phyloP scores from a whole-genome alignment of 202 grass and related monocot genomes.

The Zoysia matrella region DNA sequence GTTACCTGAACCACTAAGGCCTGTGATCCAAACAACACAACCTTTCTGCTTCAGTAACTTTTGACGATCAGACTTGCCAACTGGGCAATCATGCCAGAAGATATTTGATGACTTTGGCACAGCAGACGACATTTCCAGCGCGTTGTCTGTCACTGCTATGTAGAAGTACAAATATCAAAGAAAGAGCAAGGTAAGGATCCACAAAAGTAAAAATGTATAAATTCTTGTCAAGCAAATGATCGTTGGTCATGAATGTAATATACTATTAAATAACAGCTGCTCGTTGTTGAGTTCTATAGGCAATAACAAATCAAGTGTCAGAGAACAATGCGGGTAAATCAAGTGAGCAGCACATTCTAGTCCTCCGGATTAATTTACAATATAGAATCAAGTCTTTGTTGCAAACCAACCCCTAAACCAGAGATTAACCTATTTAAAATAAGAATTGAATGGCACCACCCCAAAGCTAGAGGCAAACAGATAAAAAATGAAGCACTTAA shows the following conservation, averaged over 20 bases:
- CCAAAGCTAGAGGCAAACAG: neutral
- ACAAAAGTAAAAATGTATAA: neutral
- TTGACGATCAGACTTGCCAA: conserved; percentile 71
- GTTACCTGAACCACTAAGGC: conserved; percentile 86
- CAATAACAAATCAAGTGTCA: neutral
- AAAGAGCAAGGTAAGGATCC: neutral
- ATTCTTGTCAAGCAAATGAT: neutral
- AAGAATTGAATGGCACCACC: neutral
- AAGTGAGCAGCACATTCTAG: neutral
- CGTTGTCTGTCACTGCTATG: conserved; percentile 25
- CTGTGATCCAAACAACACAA: conserved; percentile 86
- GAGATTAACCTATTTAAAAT: neutral
- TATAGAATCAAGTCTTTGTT: neutral
- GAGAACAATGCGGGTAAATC: neutral
- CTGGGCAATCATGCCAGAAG: conserved; percentile 81
- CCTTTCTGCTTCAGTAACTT: conserved; percentile 79
- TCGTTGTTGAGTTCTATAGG: neutral
- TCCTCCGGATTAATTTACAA: neutral
- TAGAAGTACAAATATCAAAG: conserved; percentile 19
- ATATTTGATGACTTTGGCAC: conserved; percentile 62
- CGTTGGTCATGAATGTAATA: neutral
- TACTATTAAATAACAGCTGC: neutral
- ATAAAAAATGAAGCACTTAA: neutral
- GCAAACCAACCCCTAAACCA: neutral
- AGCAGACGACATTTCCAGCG: conserved; percentile 45